These are phyloP conservation scores for Penicillium ochrochloron DNA, from an alignment of 495 filamentous ascomycete species.

Conservation along the genomic window DNA sequence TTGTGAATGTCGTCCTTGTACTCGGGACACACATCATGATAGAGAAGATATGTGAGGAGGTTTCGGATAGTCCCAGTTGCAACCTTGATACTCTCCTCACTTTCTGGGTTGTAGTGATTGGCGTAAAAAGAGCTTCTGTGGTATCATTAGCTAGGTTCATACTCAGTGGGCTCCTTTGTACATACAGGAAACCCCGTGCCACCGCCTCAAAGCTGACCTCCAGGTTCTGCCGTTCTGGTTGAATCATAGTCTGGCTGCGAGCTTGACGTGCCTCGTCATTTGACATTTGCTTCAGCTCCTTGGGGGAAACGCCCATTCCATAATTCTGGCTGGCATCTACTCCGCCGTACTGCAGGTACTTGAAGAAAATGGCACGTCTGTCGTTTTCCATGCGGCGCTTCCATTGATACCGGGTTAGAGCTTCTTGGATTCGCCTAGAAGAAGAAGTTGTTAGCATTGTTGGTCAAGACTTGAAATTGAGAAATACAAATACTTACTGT, in stretches of 20 bases:
- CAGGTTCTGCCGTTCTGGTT: conserved; percentile 52
- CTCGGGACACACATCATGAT: conserved; percentile 86
- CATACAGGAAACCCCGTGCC: conserved; percentile 77
- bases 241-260: conserved; percentile 35
- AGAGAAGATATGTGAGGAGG: conserved; percentile 86
- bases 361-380: conserved; percentile 68
- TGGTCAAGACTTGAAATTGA: background rate
- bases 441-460: background rate
- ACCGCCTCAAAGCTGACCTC: conserved; percentile 80
- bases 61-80: conserved; percentile 71
- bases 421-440: conserved; percentile 77
- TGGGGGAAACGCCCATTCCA: conserved; percentile 64
- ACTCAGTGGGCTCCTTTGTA: background rate
- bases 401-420: conserved; percentile 77
- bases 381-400: conserved; percentile 72
- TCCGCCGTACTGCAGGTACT: conserved; percentile 85
- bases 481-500: conserved; percentile 37
- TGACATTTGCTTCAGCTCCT: conserved; percentile 58
- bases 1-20: conserved; percentile 66
- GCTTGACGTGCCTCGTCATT: conserved; percentile 63
- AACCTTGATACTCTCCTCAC: conserved; percentile 53
- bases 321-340: conserved; percentile 67
- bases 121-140: conserved; percentile 54
- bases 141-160: background rate
- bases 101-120: conserved; percentile 47